Percentiles rank a stretch among this genome's conserved stretches.
Conservation (phyloP, 176 grass and related monocot species). For the Saccharum spontaneum region DNA sequence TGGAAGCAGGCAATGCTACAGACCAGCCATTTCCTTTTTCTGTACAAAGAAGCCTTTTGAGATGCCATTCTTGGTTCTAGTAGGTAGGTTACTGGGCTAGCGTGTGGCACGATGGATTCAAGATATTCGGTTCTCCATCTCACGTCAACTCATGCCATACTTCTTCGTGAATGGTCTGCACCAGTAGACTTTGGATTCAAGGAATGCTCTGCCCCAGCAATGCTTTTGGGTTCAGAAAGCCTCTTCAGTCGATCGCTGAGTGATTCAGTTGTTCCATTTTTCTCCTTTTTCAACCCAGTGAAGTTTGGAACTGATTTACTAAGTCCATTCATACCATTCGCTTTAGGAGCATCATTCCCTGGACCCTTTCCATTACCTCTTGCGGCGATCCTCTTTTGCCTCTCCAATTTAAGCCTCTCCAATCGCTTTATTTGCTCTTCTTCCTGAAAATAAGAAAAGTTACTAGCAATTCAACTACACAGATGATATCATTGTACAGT, state of each 20-base stretch:
- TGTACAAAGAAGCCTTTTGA: conserved; percentile 22
- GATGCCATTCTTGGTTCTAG: conserved; percentile 1
- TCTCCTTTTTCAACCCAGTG: conserved; percentile 69
- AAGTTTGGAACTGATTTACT: conserved; percentile 78
- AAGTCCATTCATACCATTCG: conserved; percentile 47
- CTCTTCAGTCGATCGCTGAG: conserved; percentile 45
- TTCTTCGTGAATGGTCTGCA: conserved; percentile 44
- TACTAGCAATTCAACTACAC: neutral
- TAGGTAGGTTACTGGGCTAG: conserved; percentile 33
- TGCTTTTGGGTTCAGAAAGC: conserved; percentile 64
- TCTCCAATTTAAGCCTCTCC: conserved; percentile 85
- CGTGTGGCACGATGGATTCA: conserved; percentile 37
- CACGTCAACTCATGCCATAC: conserved; percentile 34
- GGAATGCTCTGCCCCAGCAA: conserved; percentile 28
- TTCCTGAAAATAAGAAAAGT: conserved; percentile 59
- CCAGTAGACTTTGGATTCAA: conserved; percentile 27
- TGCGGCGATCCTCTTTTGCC: conserved; percentile 90
- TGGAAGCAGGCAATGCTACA: neutral
- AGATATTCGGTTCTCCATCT: conserved; percentile 29
- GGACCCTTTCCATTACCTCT: conserved; percentile 42
- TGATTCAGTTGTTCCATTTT: conserved; percentile 39
- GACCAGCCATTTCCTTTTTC: conserved; percentile 6
- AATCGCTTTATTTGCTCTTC: conserved; percentile 83
- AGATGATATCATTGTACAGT: neutral
- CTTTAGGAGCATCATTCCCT: conserved; percentile 38